phyloP scores from a whole-genome alignment of 2,329 filamentous ascomycete species.

The Endoconidiophora polonica region DNA sequence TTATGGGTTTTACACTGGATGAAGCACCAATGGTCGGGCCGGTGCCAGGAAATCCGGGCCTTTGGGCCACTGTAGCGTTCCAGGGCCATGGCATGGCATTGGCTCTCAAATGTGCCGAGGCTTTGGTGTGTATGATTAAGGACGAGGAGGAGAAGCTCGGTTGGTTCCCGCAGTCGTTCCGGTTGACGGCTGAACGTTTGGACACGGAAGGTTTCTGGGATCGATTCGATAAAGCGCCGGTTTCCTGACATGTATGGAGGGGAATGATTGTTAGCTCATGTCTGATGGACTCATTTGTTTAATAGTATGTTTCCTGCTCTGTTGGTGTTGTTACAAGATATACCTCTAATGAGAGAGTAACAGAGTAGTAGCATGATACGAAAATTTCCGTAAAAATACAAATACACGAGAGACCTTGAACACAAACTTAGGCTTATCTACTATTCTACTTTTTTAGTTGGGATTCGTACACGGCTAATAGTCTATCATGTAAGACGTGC shows the following conservation, averaged over 20 bases:
- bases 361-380: background rate
- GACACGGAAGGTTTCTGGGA: slow-evolving; percentile 10
- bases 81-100: slow-evolving; percentile 53
- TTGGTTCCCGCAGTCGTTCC: slow-evolving; percentile 40
- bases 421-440: too few species aligned
- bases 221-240: background rate
- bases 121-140: slow-evolving; percentile 36
- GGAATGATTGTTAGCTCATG: background rate
- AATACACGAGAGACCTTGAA: too few species aligned
- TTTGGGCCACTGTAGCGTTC: slow-evolving; percentile 43
- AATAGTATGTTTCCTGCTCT: background rate
- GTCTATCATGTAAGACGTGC: too few species aligned
- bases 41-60: slow-evolving; percentile 25
- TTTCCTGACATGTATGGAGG: background rate
- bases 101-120: slow-evolving; percentile 42
- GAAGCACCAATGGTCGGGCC: slow-evolving; percentile 35
- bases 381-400: too few species aligned
- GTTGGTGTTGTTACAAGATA: background rate
- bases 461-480: too few species aligned
- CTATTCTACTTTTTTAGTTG: too few species aligned
- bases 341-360: too few species aligned
- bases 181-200: slow-evolving; percentile 8
- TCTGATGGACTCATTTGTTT: background rate
- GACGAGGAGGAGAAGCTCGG: slow-evolving; percentile 20
- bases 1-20: slow-evolving; percentile 40